phyloP scores from a whole-genome alignment of 2,329 filamentous ascomycete species.

The Alternaria dauci region DNA sequence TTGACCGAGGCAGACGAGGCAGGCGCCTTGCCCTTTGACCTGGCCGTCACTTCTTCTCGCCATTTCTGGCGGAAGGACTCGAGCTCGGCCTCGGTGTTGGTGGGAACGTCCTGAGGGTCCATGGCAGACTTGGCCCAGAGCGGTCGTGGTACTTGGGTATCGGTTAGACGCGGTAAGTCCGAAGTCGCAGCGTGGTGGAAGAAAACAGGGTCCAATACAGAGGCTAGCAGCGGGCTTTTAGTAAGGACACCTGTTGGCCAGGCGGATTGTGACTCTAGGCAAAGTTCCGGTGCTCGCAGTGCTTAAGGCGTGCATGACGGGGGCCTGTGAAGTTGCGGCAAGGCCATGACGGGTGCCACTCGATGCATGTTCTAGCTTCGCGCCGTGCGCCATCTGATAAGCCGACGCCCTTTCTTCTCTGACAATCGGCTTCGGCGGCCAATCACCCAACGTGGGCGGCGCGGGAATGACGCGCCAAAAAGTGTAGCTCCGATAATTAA shows the following conservation, averaged over 20 bases:
- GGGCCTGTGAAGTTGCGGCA: slow-evolving; percentile 12
- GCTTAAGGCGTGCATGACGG: slow-evolving; percentile 9
- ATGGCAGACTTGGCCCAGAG: slow-evolving; percentile 23
- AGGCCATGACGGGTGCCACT: slow-evolving; percentile 19
- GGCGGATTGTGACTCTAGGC: slow-evolving; percentile 13
- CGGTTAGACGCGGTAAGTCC: slow-evolving; percentile 33
- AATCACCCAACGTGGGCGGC: slow-evolving; percentile 13
- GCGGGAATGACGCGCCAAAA: slow-evolving; percentile 27
- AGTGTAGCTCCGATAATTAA: slow-evolving; percentile 16
- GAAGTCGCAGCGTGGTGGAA: slow-evolving; percentile 35
- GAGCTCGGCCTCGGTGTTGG: slow-evolving; percentile 69
- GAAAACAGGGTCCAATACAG: slow-evolving; percentile 20
- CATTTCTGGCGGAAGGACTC: slow-evolving; percentile 87
- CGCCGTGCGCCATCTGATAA: slow-evolving; percentile 36
- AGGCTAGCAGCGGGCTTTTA: slow-evolving; percentile 22
- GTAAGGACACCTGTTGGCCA: slow-evolving; percentile 31
- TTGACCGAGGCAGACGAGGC: slow-evolving; percentile 17
- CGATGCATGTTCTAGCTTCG: slow-evolving; percentile 11
- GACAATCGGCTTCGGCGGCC: neutral
- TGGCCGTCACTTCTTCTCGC: slow-evolving; percentile 77
- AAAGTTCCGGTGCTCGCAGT: slow-evolving; percentile 13
- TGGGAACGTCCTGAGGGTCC: slow-evolving; percentile 29
- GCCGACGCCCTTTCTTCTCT: slow-evolving; percentile 10
- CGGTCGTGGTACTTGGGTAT: slow-evolving; percentile 30
- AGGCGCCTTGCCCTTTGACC: slow-evolving; percentile 51